These are phyloP conservation scores for Neurospora hispaniola DNA, from an alignment of 495 filamentous ascomycete genomes.

Conservation along the genomic window DNA sequence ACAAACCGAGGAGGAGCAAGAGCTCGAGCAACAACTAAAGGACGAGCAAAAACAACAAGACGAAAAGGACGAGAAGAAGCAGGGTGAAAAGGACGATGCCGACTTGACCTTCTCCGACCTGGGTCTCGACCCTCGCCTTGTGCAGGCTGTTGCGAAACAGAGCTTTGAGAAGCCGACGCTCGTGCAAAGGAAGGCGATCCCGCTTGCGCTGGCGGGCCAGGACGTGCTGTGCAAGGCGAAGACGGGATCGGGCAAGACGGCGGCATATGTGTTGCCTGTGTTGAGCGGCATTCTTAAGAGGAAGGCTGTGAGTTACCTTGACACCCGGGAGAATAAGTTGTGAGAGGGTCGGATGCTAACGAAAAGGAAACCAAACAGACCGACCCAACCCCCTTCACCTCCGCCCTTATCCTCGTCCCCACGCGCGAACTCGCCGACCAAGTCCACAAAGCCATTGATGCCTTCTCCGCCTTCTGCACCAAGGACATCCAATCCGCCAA, in stretches of 20 bases:
- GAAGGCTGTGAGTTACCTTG: constrained; percentile 48
- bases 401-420: constrained; percentile 81
- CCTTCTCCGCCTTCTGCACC: constrained; percentile 69
- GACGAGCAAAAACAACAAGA: neutral
- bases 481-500: constrained; percentile 75
- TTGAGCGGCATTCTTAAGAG: constrained; percentile 67
- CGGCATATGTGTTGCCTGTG: constrained; percentile 90
- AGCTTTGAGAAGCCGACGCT: constrained; percentile 75
- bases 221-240: constrained; percentile 86
- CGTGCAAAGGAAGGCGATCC: constrained; percentile 80
- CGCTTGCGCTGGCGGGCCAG: constrained; percentile 77
- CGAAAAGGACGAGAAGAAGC: constrained; percentile 4
- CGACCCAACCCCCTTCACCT: constrained; percentile 27
- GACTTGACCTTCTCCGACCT: constrained; percentile 43
- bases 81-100: constrained; percentile 2
- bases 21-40: constrained; percentile 8
- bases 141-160: constrained; percentile 76
- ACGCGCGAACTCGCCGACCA: constrained; percentile 90
- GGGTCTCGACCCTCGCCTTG: constrained; percentile 70
- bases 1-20: constrained; percentile 6
- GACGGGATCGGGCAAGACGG: constrained; percentile 92
- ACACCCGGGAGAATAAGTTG: neutral
- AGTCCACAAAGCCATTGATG: constrained; percentile 61
- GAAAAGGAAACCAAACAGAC: constrained; percentile 12
- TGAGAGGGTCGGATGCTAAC: neutral